Conservation (phyloP, 176 grass and related monocot genomes). For the Eleusine coracana region DNA sequence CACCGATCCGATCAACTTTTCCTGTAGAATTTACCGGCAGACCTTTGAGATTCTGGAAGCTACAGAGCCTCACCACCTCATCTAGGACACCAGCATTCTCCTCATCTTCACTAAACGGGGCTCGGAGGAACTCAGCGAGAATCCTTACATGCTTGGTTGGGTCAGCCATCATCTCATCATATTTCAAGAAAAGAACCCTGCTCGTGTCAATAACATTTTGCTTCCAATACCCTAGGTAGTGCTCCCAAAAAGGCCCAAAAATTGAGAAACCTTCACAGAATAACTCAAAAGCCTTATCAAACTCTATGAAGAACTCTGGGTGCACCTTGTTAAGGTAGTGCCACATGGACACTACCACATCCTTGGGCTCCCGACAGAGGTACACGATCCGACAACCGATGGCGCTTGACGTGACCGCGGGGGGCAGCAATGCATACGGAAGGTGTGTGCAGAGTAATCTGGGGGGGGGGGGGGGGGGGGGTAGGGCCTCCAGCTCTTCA, state of each 20-base stretch:
- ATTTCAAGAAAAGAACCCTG: conserved; percentile 32
- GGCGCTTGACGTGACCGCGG: too few species aligned
- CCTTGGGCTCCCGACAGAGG: conserved; percentile 27
- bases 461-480: background rate
- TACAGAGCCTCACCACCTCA: conserved; percentile 8
- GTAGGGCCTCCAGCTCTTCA: background rate
- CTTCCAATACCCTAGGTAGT: conserved; percentile 16
- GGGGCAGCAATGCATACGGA: background rate
- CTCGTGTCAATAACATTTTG: background rate
- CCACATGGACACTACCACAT: conserved; percentile 4
- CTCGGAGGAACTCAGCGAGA: conserved; percentile 23
- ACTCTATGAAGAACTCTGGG: background rate
- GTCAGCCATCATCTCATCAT: conserved; percentile 11
- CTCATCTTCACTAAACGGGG: conserved; percentile 21
- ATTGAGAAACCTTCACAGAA: conserved; percentile 10
- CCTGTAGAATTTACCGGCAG: background rate
- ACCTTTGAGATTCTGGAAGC: conserved; percentile 18
- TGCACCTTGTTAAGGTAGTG: background rate
- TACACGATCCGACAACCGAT: background rate
- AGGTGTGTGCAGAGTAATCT: background rate
- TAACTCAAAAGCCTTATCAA: background rate
- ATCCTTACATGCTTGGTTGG: conserved; percentile 9
- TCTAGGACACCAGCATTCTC: background rate
- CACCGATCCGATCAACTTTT: background rate
- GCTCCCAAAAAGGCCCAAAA: conserved; percentile 10